Evolutionary conservation across 2,329 filamentous ascomycete species (phyloP), one percentile per base, ranked within the genome.

Genomic region (Claviceps sp.): DNA sequence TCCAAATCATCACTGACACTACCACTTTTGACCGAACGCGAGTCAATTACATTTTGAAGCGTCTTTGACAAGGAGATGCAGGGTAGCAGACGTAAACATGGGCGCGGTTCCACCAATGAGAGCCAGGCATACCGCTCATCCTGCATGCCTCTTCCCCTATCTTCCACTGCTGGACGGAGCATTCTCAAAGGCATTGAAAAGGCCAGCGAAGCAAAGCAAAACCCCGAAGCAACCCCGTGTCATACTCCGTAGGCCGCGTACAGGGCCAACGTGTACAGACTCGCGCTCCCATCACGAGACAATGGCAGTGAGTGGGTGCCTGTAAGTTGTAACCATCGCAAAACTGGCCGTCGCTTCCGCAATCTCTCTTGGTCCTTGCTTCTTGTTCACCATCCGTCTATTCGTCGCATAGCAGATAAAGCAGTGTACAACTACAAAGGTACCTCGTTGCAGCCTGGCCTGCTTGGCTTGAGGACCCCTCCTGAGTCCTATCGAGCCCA

Each of bases 201-300:
- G 56, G 56, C 56, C 53, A 56, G 53, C 56, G 10, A 30, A 30
- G 30, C 30, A 30, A 30, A 30, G 30, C 30, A 11, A 30, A 30
- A 30, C 30, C 8, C 30, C 30, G 30, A 30, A 30, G 30, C 30
- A 30, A 30, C 30, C 30, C 30, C 30, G 30, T 30, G 30, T 30
- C 30, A 30, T 30, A 30, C 30, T 30, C 8, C 30, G 30, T 30
- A 30, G 44, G 44, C 24, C 44, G 34, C 43, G 8, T 30, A 46
- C 44, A 17, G 6, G 26, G 44, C 44, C 44, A 26, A 16, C 43
- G 43, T 50, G 45, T 38, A 34, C 17, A 47, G 46, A 46, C 22
- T 24, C 19, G 17, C n/a, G 16, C 30, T 14, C 42, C 34, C 17
- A 47, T 24, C 13, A 41, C 50, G 43, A 41, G 16, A 42, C 22